These are phyloP conservation scores for Vigna unguiculata DNA, from an alignment of 306 rosid species.

Conservation along the genomic window DNA sequence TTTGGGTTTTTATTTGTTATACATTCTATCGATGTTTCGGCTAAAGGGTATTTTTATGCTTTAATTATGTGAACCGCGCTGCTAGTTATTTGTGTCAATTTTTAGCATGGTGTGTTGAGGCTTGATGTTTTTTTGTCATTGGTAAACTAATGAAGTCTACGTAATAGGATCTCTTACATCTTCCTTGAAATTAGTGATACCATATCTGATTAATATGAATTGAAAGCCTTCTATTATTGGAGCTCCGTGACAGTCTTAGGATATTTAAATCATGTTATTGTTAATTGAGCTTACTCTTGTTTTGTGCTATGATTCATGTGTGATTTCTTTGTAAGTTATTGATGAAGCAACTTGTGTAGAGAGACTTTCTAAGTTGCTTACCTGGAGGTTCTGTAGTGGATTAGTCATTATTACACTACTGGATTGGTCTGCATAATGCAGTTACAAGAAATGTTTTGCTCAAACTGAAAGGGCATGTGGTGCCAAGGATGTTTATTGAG, in stretches of 20 bases:
- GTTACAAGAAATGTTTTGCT: neutral
- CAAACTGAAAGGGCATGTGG: neutral
- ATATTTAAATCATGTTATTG: neutral
- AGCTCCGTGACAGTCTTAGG: neutral
- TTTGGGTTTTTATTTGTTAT: constrained; percentile 2
- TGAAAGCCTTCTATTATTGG: neutral
- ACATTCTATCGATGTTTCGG: neutral
- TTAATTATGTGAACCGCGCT: no score
- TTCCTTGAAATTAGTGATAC: neutral
- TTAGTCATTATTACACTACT: neutral
- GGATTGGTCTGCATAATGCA: neutral
- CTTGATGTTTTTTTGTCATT: neutral
- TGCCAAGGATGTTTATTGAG: neutral
- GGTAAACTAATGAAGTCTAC: neutral
- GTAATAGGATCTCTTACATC: neutral
- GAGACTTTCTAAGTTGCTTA: neutral
- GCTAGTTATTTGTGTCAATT: neutral
- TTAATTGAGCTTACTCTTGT: neutral
- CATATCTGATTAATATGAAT: neutral
- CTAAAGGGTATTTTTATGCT: neutral
- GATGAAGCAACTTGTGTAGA: neutral
- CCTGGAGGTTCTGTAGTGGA: neutral
- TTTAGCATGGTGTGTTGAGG: neutral
- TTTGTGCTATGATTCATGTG: neutral
- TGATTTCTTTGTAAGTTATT: neutral